Evolutionary conservation across 257 asterid genomes (phyloP).

Genomic region (Salvia splendens): DNA sequence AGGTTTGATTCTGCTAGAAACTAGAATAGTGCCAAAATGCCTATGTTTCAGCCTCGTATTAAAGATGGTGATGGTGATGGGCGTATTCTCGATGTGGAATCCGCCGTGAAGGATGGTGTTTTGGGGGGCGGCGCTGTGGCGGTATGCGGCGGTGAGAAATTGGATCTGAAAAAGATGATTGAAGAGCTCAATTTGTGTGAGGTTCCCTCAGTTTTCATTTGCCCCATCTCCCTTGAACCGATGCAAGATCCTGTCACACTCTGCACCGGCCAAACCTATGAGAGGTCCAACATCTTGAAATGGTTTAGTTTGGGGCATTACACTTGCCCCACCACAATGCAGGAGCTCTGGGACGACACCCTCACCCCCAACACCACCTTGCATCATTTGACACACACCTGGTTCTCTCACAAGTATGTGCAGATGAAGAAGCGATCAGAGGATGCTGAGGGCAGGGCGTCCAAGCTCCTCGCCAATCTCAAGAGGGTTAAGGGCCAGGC

Average conservation of each 20-base stretch:
- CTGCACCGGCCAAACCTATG: slow-evolving; percentile 87
- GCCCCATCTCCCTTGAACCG: slow-evolving; percentile 77
- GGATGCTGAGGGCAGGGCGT: slow-evolving; percentile 76
- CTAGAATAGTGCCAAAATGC: slow-evolving; percentile 43
- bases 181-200: slow-evolving; percentile 61
- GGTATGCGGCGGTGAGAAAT: slow-evolving; percentile 44
- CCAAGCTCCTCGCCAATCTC: slow-evolving; percentile 59
- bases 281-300: slow-evolving; percentile 59
- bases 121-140: slow-evolving; percentile 37
- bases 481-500: slow-evolving; percentile 74
- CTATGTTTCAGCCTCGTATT: slow-evolving; percentile 53
- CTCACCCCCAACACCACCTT: slow-evolving; percentile 69
- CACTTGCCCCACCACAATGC: slow-evolving; percentile 78
- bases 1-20: not conserved
- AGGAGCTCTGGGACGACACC: slow-evolving; percentile 74
- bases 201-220: slow-evolving; percentile 64
- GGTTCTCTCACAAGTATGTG: slow-evolving; percentile 79
- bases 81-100: slow-evolving; percentile 51
- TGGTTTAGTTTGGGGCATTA: slow-evolving; percentile 64
- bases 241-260: slow-evolving; percentile 88
- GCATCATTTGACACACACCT: slow-evolving; percentile 55
- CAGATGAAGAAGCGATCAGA: slow-evolving; percentile 76
- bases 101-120: slow-evolving; percentile 49
- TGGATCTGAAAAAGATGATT: slow-evolving; percentile 76
- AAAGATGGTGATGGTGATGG: slow-evolving; percentile 50